Conservation (phyloP, 78 protist genomes). For the Polysphondylium violaceum region DNA sequence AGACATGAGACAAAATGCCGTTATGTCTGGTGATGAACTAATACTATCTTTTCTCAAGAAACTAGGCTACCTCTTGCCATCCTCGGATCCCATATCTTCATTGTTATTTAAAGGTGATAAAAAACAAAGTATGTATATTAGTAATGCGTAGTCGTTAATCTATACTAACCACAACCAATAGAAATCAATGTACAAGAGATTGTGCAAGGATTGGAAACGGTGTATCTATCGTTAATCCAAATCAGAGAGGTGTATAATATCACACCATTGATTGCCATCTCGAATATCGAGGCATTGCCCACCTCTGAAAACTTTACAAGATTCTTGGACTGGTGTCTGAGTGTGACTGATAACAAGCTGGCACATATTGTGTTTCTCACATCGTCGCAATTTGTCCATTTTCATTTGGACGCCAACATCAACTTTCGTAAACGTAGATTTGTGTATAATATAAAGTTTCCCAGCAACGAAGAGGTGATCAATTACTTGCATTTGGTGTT, state of each 20-base stretch:
- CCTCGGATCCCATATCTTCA: conserved; percentile 61
- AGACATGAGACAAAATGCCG: conserved; percentile 74
- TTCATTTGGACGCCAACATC: conserved; percentile 57
- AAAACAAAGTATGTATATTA: conserved; percentile 56
- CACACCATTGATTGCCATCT: conserved; percentile 60
- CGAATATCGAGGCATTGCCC: conserved; percentile 71
- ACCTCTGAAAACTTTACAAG: conserved; percentile 72
- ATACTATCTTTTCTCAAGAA: conserved; percentile 35
- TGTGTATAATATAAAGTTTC: conserved; percentile 57
- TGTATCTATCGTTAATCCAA: conserved; percentile 40
- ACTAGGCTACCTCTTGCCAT: conserved; percentile 66
- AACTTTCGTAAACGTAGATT: conserved; percentile 74
- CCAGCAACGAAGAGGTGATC: conserved; percentile 10
- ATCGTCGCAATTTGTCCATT: conserved; percentile 72
- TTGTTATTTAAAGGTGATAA: conserved; percentile 59
- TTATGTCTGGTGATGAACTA: conserved; percentile 72
- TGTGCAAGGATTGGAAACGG: conserved; percentile 73
- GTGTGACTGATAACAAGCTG: conserved; percentile 68
- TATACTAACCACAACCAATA: background rate
- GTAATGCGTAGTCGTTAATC: background rate
- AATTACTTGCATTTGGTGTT: conserved; percentile 37
- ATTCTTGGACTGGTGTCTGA: conserved; percentile 75
- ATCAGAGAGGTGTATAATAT: conserved; percentile 55
- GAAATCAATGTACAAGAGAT: conserved; percentile 67
- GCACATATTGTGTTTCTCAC: conserved; percentile 76